Base-by-base conservation (phyloP, 2,329 filamentous ascomycete genomes). In the Ophiocordyceps camponoti-saundersi region DNA sequence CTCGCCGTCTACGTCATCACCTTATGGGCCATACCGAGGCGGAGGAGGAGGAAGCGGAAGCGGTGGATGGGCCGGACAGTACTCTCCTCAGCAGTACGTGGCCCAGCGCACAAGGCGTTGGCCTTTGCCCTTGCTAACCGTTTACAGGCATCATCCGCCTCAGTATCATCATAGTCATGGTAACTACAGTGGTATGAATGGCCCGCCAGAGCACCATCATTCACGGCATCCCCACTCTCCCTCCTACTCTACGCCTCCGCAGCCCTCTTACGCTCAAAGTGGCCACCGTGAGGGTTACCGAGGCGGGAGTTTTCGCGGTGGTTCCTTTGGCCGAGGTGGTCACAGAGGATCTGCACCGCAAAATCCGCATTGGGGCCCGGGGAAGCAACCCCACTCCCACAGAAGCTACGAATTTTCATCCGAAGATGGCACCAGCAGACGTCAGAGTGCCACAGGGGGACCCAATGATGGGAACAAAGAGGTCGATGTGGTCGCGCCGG, bases 291-390 rank as follows among this genome's bases (percentile, higher is more conserved):
- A 67, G 20, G 57, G 56, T 15, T 66, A 67, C 60, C 59, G 79
- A 53, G 76, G 75, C 20, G 72, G 73, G 39, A 66, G 69, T 16
- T 82, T 79, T 55, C 73, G 81, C 46, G 79, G 79, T 34, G 75
- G 71, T 49, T 71, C 76, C 47, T 55, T 67, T 44, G 66, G 65
- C 29, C 68, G 76, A 44, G 70, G 71, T 40, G 65, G 65, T 23
- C 69, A 73, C 49, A 72, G 81, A 46, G 78, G 79, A 34, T 69
- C 51, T 67, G 80, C 64, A 75, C 82, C 68, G 71, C 80, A 63
- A 77, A 84, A 63, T 60, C 52, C 79, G 2, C 84, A 86, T 43
- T 89, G 85, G 82, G 82, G 75, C 47, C 72, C 78, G 6, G 48
- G 48, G 30, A 55, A 51, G 16, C 52, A 54, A 48, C 53, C 51